Base-by-base conservation (phyloP, 2,329 filamentous ascomycete species). In the Plectosphaerella sp. region DNA sequence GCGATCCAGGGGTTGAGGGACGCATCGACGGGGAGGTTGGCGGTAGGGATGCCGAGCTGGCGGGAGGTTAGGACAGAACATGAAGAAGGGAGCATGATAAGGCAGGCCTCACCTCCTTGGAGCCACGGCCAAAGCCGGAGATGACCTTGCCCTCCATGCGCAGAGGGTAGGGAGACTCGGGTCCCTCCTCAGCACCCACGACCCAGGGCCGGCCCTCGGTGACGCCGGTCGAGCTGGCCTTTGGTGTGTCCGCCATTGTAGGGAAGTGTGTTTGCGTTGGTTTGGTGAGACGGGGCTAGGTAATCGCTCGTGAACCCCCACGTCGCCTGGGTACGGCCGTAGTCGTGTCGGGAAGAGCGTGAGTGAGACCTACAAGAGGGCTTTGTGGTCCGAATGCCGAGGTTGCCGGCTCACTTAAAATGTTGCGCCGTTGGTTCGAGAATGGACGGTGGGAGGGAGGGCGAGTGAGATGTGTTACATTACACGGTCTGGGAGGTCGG, bases 31-130 rank as follows among this genome's bases (percentile, higher is more conserved):
- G 84, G 84, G 45, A 97, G 84, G 76, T 97, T 99, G 66, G 94
- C 94, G 2, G 94, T 97, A 3, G 94, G 94, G 67, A 97, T 97
- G 61, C 93, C 93, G 66, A 97, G 89, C 86, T 95, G 55, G 25
- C 47, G 12, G 16, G 48, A 18, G 22, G 22, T 48, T 24, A 18
- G 33, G 20, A 36, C 28, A 37, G 47, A 45, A 18, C 14, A 37
- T 14, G 3, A 18, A 28, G 22, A 28, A 15, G 22, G 9, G 48
- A 12, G 39, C 9, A 16, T 4, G 22, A 22, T 11, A 16, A 14
- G 45, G 8, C 14, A 33, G 41, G 66, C 72, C 72, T 54, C 67
- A 92, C 89, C 73, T 97, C 92, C 75, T 91, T 95, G 63, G 90
- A 96, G 15, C 94, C 94, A 54, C 94, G 83, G 42, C 94, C 93